Evolutionary conservation across 495 filamentous ascomycete species (phyloP), one percentile per base, ranked within the genome.

Genomic region (Mycothermus thermophilus): DNA sequence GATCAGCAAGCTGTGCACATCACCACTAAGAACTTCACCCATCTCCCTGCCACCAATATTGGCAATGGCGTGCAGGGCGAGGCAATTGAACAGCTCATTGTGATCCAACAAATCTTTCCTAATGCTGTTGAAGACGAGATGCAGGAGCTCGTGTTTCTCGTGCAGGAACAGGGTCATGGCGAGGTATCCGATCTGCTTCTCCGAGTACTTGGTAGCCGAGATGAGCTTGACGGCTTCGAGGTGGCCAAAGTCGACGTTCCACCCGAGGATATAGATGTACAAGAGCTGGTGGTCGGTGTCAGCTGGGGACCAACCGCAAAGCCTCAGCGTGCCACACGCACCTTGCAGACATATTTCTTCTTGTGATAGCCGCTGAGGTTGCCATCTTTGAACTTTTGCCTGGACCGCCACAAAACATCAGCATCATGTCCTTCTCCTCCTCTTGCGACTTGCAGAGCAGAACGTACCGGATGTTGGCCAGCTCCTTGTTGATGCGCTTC

Each of bases 311-410:
- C 34, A 6, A 25, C 11, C 5, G 23, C 8, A 23, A 9, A 6
- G 10, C 22, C 10, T 7, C 7, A 11, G 15, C 14, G 12, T 17
- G 32, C 3, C 27, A 30, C 7, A 35, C 50, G 30, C 63, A 79
- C 76, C 70, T 97, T 97, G 80, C 92, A 99, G 29, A 99, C 92
- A 53, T 99, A 99, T 81, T 99, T 99, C 72, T 99, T 99, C 71
- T 92, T 93, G 60, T 93, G 83, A 50, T 99, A 99, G 32, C 92
- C 92, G 58, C 79, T 93, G 18, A 96, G 63, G 54, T 67, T 81
- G 25, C 86, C 87, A 56, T 87, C 80, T 71, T 80, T 80, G 57
- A 84, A 85, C 59, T 84, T 83, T 60, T 81, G 74, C 48, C 75
- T 78, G 25, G 1, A 24, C 2, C 1, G 12, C 30, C n/a, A 11